phyloP scores from a whole-genome alignment of 1,139 yeast genomes.

The Protomyces inouyei region DNA sequence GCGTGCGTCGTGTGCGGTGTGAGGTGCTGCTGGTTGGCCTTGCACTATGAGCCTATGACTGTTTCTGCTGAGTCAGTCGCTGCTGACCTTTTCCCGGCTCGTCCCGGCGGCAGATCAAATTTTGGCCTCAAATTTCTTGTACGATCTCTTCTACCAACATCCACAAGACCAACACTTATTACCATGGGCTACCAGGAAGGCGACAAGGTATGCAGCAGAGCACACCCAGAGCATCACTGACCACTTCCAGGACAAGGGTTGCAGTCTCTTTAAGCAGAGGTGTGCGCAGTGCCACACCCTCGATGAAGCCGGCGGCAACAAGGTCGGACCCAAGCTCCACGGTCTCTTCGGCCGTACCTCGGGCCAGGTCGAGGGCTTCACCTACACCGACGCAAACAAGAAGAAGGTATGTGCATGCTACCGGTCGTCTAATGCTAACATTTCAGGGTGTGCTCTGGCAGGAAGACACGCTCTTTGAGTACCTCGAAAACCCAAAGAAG shows the following conservation, averaged over 20 bases:
- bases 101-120: too few species aligned
- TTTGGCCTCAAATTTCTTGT: too few species aligned
- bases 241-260: slow-evolving; percentile 59
- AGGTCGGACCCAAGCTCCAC: slow-evolving; percentile 95
- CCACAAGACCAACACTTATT: too few species aligned
- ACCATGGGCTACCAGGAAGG: background rate
- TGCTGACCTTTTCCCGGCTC: too few species aligned
- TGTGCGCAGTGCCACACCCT: slow-evolving; percentile 98
- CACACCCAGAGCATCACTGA: background rate
- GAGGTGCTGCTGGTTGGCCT: too few species aligned
- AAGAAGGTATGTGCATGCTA: slow-evolving; percentile 48
- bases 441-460: slow-evolving; percentile 66
- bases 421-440: background rate
- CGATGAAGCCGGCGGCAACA: slow-evolving; percentile 94
- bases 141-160: too few species aligned
- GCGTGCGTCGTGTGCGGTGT: too few species aligned
- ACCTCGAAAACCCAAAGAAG: slow-evolving; percentile 99
- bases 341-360: slow-evolving; percentile 90
- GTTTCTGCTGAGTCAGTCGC: too few species aligned
- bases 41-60: too few species aligned
- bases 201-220: background rate
- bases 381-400: slow-evolving; percentile 98
- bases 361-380: slow-evolving; percentile 87
- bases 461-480: slow-evolving; percentile 85
- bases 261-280: slow-evolving; percentile 96